Evolutionary conservation across 2,329 filamentous ascomycete species (phyloP).

Genomic region (Diaporthe caulivora): DNA sequence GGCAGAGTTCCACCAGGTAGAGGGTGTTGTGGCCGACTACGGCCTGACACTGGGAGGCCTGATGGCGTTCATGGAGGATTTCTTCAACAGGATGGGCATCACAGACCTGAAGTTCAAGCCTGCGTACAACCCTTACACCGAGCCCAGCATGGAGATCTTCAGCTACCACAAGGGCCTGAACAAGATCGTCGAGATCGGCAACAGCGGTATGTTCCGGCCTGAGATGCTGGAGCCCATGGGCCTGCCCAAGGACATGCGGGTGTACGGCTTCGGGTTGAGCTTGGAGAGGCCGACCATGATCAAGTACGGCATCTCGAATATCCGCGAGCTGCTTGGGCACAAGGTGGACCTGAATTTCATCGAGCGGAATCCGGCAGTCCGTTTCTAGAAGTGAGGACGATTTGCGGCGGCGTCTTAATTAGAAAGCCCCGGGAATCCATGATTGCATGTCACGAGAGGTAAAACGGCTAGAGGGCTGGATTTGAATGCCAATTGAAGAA

Average conservation of each 20-base stretch:
- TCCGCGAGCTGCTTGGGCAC: constrained; percentile 91
- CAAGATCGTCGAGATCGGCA: constrained; percentile 97
- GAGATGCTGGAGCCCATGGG: constrained; percentile 98
- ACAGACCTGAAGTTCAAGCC: constrained; percentile 91
- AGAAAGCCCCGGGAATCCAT: constrained; percentile 5
- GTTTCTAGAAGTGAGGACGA: constrained; percentile 32
- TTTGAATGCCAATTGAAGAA: not conserved
- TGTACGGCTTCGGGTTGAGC: constrained; percentile 94
- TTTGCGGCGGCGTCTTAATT: not conserved
- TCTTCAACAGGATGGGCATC: constrained; percentile 97
- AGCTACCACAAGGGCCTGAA: constrained; percentile 89
- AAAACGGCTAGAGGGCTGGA: not conserved
- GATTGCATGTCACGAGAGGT: not conserved
- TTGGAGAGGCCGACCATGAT: constrained; percentile 98
- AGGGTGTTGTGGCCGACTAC: constrained; percentile 98
- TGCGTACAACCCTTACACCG: constrained; percentile 90
- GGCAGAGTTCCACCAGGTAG: constrained; percentile 98
- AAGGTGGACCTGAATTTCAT: constrained; percentile 69
- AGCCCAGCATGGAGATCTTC: constrained; percentile 98
- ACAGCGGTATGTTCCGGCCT: constrained; percentile 98
- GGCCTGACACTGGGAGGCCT: constrained; percentile 90
- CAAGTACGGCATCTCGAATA: constrained; percentile 91
- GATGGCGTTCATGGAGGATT: constrained; percentile 92
- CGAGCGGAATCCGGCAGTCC: constrained; percentile 34
- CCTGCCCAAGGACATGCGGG: constrained; percentile 88